Base-by-base conservation (phyloP, 208 protist species). In the Trypanosoma grayi region DNA sequence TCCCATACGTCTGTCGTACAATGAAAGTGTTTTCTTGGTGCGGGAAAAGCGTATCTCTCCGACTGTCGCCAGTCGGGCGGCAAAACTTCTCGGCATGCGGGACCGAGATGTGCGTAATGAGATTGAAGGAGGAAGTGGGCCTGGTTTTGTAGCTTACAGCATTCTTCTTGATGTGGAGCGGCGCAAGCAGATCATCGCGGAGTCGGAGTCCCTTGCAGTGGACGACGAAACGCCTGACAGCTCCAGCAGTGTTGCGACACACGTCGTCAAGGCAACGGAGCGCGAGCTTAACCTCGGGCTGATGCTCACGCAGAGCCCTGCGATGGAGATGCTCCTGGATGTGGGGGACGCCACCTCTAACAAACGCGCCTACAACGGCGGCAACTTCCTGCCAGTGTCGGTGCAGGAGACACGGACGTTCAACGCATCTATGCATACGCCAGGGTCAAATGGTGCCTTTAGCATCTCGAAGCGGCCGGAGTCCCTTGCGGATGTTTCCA, bases 281-380 rank as follows among this genome's bases (percentile, higher is more conserved):
- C 79, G 81, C 33, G 85, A 94, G 71, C 74, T 94, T 10, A 92
- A 94, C 66, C 77, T 89, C 61, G 88, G 88, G 13, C 76, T 94
- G 0, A 80, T 94, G 66, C 79, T 94, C 28, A 85, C 85, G 4
- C 83, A 86, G 59, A 94, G 88, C 69, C 88, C 88, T 22, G 88
- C 83, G 24, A 94, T 94, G 88, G 88, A 91, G 57, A 70, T 75
- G 31, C 66, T 94, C 28, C 77, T 94, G 8, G 83, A 92, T 63
- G 66, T 73, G 51, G 71, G 57, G 37, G 77, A 92, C 60, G 88
- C 85, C n/a, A 60, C 76, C 18, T 70, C 63, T 24, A 92, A 89
- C 66, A 94, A 94, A 65, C 40, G 27, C 4, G 55, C 69, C 25
- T 94, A 94, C 75, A 94, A 94, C 74, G 79, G 66, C 33, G 75